Base-by-base conservation (phyloP, 2,329 filamentous ascomycete genomes). In the Aspergillaceae sp. region DNA sequence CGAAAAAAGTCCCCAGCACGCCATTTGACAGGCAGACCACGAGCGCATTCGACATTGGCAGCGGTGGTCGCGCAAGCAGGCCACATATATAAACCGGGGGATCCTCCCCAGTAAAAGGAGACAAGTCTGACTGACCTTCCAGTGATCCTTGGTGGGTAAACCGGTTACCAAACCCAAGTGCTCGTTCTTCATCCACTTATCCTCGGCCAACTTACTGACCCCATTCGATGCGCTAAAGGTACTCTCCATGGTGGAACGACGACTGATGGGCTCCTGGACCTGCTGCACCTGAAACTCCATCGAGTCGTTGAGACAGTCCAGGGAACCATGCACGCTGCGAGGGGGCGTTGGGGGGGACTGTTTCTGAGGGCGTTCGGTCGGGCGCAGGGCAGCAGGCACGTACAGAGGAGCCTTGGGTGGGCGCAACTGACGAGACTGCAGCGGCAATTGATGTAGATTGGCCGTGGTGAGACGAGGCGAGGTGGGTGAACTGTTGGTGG, bases 371-470 rank as follows among this genome's bases (percentile, higher is more conserved):
- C 73, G 70, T 62, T 82, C 76, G 29, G 79, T 82, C 44, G 76
- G 79, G 45, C 80, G 73, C 51, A 83, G 67, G 5, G 76, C 80
- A 7, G 80, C 80, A 27, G 80, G 80, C 26, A 82, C 75, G 58
- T 83, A 83, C 43, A 82, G 70, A 30, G 80, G 79, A 26, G 74
- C 73, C 62, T 81, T 80, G 42, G 74, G 74, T 26, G 77, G 77
- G 46, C 78, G 76, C 48, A 82, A 65, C 64, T 82, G 78, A 50
- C 75, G 75, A 27, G 72, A 71, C 50, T 76, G 74, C 40, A 70
- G 52, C 2, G 66, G 68, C 7, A 68, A 56, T 43, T 60, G 61
- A 49, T 66, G 60, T 10, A 65, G 53, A 0, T 61, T 48, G n/a
- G 63, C 58, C n/a, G 59, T 61, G n/a, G 62, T 54, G 43, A 67